These are phyloP conservation scores for Marsdenia floribunda DNA, from an alignment of 257 asterid genomes.

Conservation along the genomic window DNA sequence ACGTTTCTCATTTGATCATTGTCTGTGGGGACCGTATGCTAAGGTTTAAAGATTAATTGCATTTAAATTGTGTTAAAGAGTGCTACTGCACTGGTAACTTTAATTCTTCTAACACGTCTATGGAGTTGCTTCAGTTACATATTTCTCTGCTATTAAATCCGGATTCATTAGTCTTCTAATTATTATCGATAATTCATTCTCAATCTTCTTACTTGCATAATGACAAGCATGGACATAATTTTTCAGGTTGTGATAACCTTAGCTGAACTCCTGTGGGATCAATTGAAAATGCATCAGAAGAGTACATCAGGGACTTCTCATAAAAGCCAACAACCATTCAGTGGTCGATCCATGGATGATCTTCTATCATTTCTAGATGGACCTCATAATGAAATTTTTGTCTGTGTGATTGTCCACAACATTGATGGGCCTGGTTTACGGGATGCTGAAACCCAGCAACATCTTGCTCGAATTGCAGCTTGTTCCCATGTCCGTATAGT, in stretches of 20 bases:
- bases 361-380: slow-evolving; percentile 65
- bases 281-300: slow-evolving; percentile 49
- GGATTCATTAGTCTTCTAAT: neutral
- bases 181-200: slow-evolving; percentile 3
- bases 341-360: slow-evolving; percentile 73
- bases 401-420: slow-evolving; percentile 67
- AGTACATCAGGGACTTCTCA: slow-evolving; percentile 27
- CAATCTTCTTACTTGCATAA: slow-evolving; percentile 11
- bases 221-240: slow-evolving; percentile 12
- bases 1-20: neutral
- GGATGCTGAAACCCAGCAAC: slow-evolving; percentile 77
- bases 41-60: neutral
- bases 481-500: slow-evolving; percentile 75
- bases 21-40: too few relatives aligned
- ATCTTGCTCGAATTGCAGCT: slow-evolving; percentile 75
- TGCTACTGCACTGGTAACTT: neutral
- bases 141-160: neutral
- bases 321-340: slow-evolving; percentile 58
- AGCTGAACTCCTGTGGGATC: slow-evolving; percentile 84
- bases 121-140: neutral
- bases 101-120: neutral
- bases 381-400: slow-evolving; percentile 48
- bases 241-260: slow-evolving; percentile 65
- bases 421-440: slow-evolving; percentile 89
- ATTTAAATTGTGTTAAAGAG: neutral